Percentiles rank a stretch among this genome's conserved stretches.
Evolutionary conservation across 2,329 filamentous ascomycete species (phyloP).

Genomic region (Diaporthe citri): DNA sequence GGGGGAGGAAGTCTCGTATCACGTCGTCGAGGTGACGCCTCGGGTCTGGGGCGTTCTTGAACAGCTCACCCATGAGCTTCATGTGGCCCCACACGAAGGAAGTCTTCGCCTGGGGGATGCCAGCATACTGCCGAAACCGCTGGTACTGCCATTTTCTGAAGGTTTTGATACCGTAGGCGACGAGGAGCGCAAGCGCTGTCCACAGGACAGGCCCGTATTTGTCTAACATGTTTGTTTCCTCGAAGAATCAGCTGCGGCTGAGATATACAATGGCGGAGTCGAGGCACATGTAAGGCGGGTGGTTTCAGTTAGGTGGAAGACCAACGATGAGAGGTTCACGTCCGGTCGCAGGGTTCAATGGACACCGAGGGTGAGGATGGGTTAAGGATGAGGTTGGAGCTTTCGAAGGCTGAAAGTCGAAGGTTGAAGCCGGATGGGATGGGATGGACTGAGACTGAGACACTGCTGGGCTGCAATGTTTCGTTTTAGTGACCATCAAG

Average conservation of each 20-base stretch:
- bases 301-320: not conserved
- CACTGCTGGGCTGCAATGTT: not conserved
- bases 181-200: slow-evolving; percentile 31
- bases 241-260: not conserved
- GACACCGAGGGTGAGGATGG: not conserved
- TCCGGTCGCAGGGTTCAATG: not conserved
- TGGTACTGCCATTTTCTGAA: slow-evolving; percentile 32
- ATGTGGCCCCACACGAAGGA: slow-evolving; percentile 37
- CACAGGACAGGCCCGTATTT: slow-evolving; percentile 32
- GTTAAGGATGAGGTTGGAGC: not conserved
- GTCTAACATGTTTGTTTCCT: slow-evolving; percentile 18
- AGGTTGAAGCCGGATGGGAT: not conserved
- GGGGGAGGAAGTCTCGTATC: slow-evolving; percentile 37
- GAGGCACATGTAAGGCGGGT: not conserved
- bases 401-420: not conserved
- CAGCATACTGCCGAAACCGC: slow-evolving; percentile 33
- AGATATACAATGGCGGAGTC: too few relatives aligned
- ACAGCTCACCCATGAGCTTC: slow-evolving; percentile 15
- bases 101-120: slow-evolving; percentile 32
- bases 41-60: slow-evolving; percentile 20
- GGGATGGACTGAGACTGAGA: slow-evolving; percentile 3
- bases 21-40: slow-evolving; percentile 43
- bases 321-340: not conserved
- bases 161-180: slow-evolving; percentile 27
- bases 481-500: not conserved